Conservation (phyloP, 140 eudicot genomes). For the Flaveria floridana region DNA sequence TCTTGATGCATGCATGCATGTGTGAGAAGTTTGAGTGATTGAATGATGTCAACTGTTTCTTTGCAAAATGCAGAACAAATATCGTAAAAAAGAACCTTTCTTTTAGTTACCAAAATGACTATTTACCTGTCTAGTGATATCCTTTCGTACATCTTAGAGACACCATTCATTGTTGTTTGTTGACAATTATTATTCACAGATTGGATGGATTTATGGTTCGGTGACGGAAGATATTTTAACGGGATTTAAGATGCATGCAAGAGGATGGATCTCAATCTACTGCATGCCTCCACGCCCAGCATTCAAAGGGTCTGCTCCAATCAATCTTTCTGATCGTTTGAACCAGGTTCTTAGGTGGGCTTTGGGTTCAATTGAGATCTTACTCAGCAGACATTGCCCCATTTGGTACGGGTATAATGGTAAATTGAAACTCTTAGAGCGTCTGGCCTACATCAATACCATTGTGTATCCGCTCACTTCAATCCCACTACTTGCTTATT, state of each 20-base stretch:
- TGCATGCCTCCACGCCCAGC: conserved; percentile 68
- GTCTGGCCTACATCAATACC: conserved; percentile 59
- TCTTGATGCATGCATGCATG: not conserved
- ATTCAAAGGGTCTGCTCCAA: conserved; percentile 64
- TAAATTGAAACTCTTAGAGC: conserved; percentile 51
- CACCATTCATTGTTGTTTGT: not conserved
- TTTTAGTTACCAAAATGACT: conserved; percentile 5
- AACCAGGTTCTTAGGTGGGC: conserved; percentile 75
- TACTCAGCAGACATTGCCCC: conserved; percentile 66
- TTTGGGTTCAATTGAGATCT: conserved; percentile 60
- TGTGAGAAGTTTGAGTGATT: not conserved
- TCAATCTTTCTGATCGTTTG: conserved; percentile 65
- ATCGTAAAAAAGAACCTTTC: too few species aligned
- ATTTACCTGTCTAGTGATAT: conserved; percentile 15
- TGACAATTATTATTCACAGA: conserved; percentile 34
- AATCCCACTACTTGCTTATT: conserved; percentile 51
- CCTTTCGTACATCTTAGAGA: not conserved
- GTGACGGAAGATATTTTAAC: conserved; percentile 64
- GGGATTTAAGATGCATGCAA: conserved; percentile 65
- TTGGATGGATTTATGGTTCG: conserved; percentile 70
- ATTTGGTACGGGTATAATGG: conserved; percentile 67
- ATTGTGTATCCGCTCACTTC: conserved; percentile 62
- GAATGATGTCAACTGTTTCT: not conserved
- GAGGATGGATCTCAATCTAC: conserved; percentile 64
- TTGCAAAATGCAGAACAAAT: too few species aligned